These are phyloP conservation scores for Exophiala sideris DNA, from an alignment of 2,329 filamentous ascomycete genomes.

Conservation along the genomic window DNA sequence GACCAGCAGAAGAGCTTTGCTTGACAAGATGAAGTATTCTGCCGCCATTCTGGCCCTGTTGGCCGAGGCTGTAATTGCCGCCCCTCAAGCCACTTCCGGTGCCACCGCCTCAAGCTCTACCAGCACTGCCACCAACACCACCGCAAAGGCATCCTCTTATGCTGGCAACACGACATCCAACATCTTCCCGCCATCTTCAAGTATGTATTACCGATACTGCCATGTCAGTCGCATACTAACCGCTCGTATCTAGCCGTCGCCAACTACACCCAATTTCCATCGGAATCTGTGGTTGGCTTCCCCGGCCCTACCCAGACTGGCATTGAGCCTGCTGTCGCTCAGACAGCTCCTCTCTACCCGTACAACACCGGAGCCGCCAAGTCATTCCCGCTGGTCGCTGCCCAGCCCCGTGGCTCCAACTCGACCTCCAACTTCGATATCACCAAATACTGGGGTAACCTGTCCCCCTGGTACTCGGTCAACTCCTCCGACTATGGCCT, in stretches of 20 bases:
- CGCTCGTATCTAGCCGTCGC: neutral
- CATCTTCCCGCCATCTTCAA: too few species aligned
- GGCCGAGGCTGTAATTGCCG: too few species aligned
- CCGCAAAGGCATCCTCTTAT: too few species aligned
- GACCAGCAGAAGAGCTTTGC: too few species aligned
- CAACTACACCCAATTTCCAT: neutral
- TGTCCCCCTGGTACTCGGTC: conserved; percentile 8
- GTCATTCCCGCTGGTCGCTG: conserved; percentile 4
- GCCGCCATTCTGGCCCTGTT: too few species aligned
- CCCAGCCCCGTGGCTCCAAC: conserved; percentile 1
- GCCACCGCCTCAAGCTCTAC: too few species aligned
- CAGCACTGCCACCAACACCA: too few species aligned
- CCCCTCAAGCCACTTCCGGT: too few species aligned
- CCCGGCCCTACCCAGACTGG: conserved; percentile 4
- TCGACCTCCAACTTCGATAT: conserved; percentile 4
- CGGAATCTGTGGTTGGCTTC: conserved; percentile 1
- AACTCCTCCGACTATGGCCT: conserved; percentile 5
- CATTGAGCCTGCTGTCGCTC: conserved; percentile 1
- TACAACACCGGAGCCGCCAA: conserved; percentile 3
- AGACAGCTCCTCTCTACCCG: conserved; percentile 6
- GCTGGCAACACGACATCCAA: too few species aligned
- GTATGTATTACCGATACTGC: too few species aligned
- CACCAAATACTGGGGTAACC: conserved; percentile 4
- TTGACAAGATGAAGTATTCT: too few species aligned
- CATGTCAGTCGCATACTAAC: too few species aligned